phyloP scores from a whole-genome alignment of 2,329 filamentous ascomycete species.

The Apiospora kogelbergensis region DNA sequence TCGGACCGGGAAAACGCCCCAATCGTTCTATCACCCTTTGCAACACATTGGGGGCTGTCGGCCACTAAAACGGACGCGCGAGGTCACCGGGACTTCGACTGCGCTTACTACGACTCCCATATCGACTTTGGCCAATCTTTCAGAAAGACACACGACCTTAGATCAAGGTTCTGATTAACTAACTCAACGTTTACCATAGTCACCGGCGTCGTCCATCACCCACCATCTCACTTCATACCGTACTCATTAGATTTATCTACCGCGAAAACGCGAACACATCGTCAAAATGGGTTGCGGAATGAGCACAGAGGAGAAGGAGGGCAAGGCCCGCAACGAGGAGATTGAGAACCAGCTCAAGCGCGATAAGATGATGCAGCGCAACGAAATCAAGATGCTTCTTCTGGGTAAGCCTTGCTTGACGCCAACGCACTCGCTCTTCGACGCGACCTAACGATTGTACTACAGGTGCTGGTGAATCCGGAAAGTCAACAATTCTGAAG shows the following conservation, averaged over 20 bases:
- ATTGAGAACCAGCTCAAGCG: constrained; percentile 99
- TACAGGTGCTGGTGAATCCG: constrained; percentile 93
- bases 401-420: constrained; percentile 67
- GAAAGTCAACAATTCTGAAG: constrained; percentile 92
- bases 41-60: not conserved
- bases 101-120: not conserved
- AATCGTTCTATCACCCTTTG: not conserved
- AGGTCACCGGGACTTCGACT: not conserved
- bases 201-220: not conserved
- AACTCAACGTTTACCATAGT: not conserved
- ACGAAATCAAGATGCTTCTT: constrained; percentile 99
- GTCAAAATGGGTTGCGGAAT: constrained; percentile 98
- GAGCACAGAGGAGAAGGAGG: constrained; percentile 99
- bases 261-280: constrained; percentile 26
- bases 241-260: constrained; percentile 14
- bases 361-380: constrained; percentile 98
- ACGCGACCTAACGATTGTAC: not conserved
- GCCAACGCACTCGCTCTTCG: constrained; percentile 9
- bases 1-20: not conserved
- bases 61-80: not conserved
- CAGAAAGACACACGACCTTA: not conserved
- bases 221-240: not conserved
- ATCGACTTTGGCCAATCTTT: not conserved
- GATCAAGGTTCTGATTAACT: constrained; percentile 3
- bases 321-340: constrained; percentile 99